These are phyloP conservation scores for Coemansia sp. DNA, from an alignment of 192 early-diverging fungal species.

Conservation along the genomic window DNA sequence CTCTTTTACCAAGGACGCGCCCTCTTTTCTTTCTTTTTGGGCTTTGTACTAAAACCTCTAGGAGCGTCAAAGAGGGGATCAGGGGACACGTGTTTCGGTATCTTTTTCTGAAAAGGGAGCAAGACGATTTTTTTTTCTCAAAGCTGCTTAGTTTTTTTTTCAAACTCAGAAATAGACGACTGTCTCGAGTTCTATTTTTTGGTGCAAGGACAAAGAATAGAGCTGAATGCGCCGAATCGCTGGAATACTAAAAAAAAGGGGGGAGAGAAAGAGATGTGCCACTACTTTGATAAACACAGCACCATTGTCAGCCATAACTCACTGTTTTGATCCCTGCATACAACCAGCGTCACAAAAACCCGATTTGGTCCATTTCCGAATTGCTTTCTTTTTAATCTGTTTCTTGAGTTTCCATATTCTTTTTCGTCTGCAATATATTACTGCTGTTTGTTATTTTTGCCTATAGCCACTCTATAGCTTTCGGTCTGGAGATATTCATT, in stretches of 20 bases:
- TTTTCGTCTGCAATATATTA: too few species aligned
- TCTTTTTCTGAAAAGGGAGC: not conserved
- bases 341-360: not conserved
- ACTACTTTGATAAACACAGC: not conserved
- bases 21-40: not conserved
- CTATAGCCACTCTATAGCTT: too few species aligned
- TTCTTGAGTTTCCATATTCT: not conserved
- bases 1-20: too few species aligned
- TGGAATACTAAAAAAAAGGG: not conserved
- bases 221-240: too few species aligned
- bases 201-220: too few species aligned
- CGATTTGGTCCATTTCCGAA: not conserved
- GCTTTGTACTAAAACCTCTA: not conserved
- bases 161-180: not conserved
- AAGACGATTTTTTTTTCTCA: constrained; percentile 1
- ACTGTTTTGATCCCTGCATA: not conserved
- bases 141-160: not conserved
- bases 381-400: not conserved
- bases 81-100: not conserved
- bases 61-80: not conserved
- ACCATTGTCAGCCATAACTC: not conserved
- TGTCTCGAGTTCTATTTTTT: too few species aligned
- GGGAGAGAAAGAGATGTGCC: too few species aligned
- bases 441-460: too few species aligned
- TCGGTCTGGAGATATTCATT: too few species aligned